Percentiles rank a stretch among this genome's conserved stretches.
phyloP scores from a whole-genome alignment of 352 stramenopile species.

The Pythium volutum region DNA sequence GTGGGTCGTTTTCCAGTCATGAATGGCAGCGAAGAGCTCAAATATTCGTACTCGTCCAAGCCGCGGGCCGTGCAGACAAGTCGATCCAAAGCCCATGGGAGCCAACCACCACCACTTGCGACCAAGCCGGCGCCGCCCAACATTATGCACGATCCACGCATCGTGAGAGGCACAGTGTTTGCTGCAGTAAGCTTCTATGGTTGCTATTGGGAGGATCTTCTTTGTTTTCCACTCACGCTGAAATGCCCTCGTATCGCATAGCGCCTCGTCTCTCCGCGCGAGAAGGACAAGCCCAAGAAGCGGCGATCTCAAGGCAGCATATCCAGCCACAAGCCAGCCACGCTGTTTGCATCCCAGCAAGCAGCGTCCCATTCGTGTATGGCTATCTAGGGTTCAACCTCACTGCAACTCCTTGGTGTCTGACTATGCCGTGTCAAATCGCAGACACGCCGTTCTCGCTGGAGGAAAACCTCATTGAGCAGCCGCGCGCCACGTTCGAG shows the following conservation, averaged over 20 bases:
- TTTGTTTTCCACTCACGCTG: not conserved
- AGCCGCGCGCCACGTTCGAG: constrained; percentile 30
- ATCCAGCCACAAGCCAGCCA: constrained; percentile 25
- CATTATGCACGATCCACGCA: constrained; percentile 75
- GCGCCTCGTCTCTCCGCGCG: constrained; percentile 14
- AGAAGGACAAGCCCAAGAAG: constrained; percentile 31
- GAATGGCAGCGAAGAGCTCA: constrained; percentile 50
- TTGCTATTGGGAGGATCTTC: not conserved
- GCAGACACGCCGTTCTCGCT: constrained; percentile 56
- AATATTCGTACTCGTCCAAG: constrained; percentile 80
- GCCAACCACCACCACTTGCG: not conserved
- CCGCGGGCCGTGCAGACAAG: constrained; percentile 64
- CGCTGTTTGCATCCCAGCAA: constrained; percentile 35
- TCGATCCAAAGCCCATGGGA: constrained; percentile 37
- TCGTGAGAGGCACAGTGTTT: constrained; percentile 63
- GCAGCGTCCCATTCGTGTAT: constrained; percentile 38
- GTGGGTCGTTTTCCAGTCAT: constrained; percentile 12
- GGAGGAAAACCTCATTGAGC: constrained; percentile 64
- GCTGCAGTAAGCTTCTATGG: constrained; percentile 30
- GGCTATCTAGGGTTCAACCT: not conserved
- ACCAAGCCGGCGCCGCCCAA: constrained; percentile 44
- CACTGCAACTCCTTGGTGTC: not conserved
- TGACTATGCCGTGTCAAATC: not conserved
- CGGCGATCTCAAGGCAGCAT: constrained; percentile 27
- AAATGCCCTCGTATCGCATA: not conserved